phyloP scores from a whole-genome alignment of 192 early-diverging fungal species.

The Polychytrium aggregatum region DNA sequence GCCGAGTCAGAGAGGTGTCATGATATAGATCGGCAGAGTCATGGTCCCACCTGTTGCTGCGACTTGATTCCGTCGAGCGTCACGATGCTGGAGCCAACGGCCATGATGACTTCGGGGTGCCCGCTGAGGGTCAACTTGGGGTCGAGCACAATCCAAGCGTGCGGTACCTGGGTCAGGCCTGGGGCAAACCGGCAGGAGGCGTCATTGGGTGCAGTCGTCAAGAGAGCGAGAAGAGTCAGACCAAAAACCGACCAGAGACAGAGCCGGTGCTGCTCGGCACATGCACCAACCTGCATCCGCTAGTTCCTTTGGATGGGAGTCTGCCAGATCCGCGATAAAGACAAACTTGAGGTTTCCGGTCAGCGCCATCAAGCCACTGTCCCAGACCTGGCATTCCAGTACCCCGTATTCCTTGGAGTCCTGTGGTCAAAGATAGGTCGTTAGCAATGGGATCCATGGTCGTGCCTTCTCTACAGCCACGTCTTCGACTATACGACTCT shows the following conservation, averaged over 20 bases:
- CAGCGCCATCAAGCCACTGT: constrained; percentile 84
- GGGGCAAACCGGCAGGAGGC: constrained; percentile 8
- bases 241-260: not conserved
- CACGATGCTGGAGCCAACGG: constrained; percentile 65
- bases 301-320: constrained; percentile 68
- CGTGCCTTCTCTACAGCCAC: not conserved
- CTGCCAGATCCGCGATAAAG: constrained; percentile 71
- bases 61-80: constrained; percentile 66
- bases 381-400: constrained; percentile 79
- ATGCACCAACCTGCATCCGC: constrained; percentile 55
- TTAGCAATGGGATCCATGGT: too few relatives aligned
- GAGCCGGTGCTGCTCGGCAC: too few relatives aligned
- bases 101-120: constrained; percentile 82
- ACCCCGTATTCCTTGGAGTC: constrained; percentile 74
- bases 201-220: not conserved
- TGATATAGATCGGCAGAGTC: not conserved
- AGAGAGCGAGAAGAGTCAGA: not conserved
- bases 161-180: constrained; percentile 55
- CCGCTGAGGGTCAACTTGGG: constrained; percentile 76
- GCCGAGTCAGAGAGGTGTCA: not conserved
- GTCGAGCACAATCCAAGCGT: constrained; percentile 81
- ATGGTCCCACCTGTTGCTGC: constrained; percentile 58
- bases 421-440: too few relatives aligned
- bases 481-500: too few relatives aligned
- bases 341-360: constrained; percentile 72